Evolutionary conservation across 2,329 filamentous ascomycete genomes (phyloP).

Genomic region (Talaromyces rugulosus): DNA sequence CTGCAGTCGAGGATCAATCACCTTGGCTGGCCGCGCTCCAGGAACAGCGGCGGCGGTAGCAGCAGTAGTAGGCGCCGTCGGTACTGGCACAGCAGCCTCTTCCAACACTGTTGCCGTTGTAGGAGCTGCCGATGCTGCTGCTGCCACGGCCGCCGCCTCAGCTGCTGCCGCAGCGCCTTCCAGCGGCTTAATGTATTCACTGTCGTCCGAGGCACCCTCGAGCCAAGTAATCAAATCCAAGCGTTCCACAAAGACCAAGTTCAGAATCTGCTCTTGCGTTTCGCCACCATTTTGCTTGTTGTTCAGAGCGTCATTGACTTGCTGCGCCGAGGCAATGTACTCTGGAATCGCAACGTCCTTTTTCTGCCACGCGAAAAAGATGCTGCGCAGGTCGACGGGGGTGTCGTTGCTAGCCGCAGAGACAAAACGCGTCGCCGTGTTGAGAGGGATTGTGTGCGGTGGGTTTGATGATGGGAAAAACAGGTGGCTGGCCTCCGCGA

Average conservation of each 20-base stretch:
- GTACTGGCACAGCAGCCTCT: slow-evolving; percentile 33
- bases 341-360: slow-evolving; percentile 85
- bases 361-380: slow-evolving; percentile 95
- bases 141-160: slow-evolving; percentile 46
- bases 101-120: slow-evolving; percentile 47
- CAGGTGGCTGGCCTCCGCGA: slow-evolving; percentile 74
- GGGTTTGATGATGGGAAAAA: slow-evolving; percentile 60
- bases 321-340: slow-evolving; percentile 79
- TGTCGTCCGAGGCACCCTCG: slow-evolving; percentile 82
- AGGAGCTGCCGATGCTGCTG: slow-evolving; percentile 41
- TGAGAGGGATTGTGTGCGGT: slow-evolving; percentile 63
- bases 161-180: slow-evolving; percentile 54
- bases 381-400: slow-evolving; percentile 81
- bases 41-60: neutral
- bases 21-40: slow-evolving; percentile 53
- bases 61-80: slow-evolving; percentile 38
- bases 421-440: slow-evolving; percentile 76
- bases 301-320: slow-evolving; percentile 71
- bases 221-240: slow-evolving; percentile 91
- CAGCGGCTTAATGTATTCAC: slow-evolving; percentile 85
- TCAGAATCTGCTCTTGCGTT: slow-evolving; percentile 65
- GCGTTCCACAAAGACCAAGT: slow-evolving; percentile 85
- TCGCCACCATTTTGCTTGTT: slow-evolving; percentile 22
- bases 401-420: slow-evolving; percentile 61
- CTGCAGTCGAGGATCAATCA: slow-evolving; percentile 74